A percentile compares a stretch with the other conserved stretches of the same genome.
Conservation (phyloP, 345 rosid species). For the Lumnitzera racemosa region DNA sequence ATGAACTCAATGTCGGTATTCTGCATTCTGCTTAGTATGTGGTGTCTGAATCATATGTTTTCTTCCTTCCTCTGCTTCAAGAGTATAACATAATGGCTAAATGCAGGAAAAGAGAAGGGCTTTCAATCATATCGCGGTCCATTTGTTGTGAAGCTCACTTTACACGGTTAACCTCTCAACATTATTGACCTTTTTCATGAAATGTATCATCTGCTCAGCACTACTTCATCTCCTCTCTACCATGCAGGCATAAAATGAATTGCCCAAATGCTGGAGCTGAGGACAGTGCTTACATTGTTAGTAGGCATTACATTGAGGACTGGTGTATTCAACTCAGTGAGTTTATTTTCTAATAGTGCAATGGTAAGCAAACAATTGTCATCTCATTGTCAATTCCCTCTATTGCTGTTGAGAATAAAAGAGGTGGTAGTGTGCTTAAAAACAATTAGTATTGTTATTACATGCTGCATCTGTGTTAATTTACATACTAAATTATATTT, state of each 20-base stretch:
- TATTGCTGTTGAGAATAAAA: too few species aligned
- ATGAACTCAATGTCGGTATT: too few species aligned
- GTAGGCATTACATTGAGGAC: conserved; percentile 14
- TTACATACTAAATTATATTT: too few species aligned
- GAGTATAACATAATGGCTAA: background rate
- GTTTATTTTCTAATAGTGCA: conserved; percentile 39
- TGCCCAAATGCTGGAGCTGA: conserved; percentile 44
- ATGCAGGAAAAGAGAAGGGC: conserved; percentile 50
- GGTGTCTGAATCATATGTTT: too few species aligned
- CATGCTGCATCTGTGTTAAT: too few species aligned
- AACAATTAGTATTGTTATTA: too few species aligned
- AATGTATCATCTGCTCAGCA: background rate
- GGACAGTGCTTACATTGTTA: conserved; percentile 32
- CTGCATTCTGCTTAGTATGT: too few species aligned
- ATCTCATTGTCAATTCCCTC: too few species aligned
- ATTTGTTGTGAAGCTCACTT: conserved; percentile 74
- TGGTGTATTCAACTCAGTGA: conserved; percentile 41
- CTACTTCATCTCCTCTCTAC: background rate
- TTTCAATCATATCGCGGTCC: conserved; percentile 50
- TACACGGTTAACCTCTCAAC: conserved; percentile 33
- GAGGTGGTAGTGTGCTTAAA: too few species aligned
- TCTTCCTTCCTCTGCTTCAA: too few species aligned
- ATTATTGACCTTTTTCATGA: background rate
- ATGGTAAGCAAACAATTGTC: too few species aligned
- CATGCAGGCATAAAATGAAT: conserved; percentile 63